These are phyloP conservation scores for Tetrapyrgos nigripes DNA, from an alignment of 1,284 basidiomycete genomes.

Conservation along the genomic window DNA sequence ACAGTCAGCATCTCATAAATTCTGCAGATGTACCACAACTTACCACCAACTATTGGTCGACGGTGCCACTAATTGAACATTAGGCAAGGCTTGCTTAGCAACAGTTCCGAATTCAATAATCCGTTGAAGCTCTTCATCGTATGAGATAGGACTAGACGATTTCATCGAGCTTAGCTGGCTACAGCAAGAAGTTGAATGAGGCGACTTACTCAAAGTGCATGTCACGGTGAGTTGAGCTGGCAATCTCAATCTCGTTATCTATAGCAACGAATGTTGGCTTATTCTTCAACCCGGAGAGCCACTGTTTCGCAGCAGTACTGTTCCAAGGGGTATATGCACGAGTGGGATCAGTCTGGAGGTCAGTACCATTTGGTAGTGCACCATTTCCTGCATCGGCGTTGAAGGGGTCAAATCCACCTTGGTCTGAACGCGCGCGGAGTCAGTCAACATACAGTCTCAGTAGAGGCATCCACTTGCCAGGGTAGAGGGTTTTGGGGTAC, in stretches of 20 bases:
- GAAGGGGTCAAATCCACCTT: conserved; percentile 50
- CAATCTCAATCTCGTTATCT: conserved; percentile 62
- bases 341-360: conserved; percentile 41
- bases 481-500: conserved; percentile 48
- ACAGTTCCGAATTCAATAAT: conserved; percentile 46
- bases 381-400: conserved; percentile 54
- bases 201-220: conserved; percentile 51
- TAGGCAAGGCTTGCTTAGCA: conserved; percentile 50
- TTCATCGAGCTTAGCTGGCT: conserved; percentile 5
- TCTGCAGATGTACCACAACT: no score
- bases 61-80: conserved; percentile 50
- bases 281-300: conserved; percentile 49
- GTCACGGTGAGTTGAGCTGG: conserved; percentile 55
- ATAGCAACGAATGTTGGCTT: conserved; percentile 52
- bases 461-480: conserved; percentile 34
- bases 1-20: no score
- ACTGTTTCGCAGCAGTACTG: conserved; percentile 43
- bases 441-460: not conserved
- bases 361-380: conserved; percentile 50
- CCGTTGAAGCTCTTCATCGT: conserved; percentile 56
- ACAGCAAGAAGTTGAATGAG: not conserved
- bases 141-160: conserved; percentile 42
- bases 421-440: conserved; percentile 36
- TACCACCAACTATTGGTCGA: conserved; percentile 60
- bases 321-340: conserved; percentile 53